Conservation (phyloP, 2,329 filamentous ascomycete species). For the Botrytis byssoidea region DNA sequence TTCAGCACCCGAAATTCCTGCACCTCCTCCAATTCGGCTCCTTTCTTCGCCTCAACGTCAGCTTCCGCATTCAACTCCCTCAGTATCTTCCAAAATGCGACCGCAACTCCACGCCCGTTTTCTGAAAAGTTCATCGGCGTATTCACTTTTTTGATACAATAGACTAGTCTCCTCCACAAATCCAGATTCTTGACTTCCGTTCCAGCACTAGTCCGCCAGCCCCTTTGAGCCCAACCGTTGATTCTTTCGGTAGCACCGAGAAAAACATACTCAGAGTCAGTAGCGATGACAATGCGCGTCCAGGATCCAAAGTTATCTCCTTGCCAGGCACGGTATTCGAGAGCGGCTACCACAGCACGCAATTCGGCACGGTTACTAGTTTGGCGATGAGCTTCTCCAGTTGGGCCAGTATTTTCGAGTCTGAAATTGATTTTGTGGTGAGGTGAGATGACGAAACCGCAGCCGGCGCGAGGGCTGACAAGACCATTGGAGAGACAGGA, state of each 20-base stretch:
- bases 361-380: conserved; percentile 57
- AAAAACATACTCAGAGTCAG: conserved; percentile 51
- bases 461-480: not conserved
- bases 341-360: conserved; percentile 51
- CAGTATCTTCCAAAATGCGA: not conserved
- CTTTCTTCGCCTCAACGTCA: not conserved
- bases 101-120: not conserved
- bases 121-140: too few relatives aligned
- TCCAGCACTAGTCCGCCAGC: conserved; percentile 44
- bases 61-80: not conserved
- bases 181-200: conserved; percentile 44
- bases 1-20: not conserved
- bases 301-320: conserved; percentile 38
- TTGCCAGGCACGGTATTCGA: conserved; percentile 38
- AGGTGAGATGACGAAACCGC: not conserved
- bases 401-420: conserved; percentile 21
- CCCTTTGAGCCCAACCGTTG: conserved; percentile 45
- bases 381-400: conserved; percentile 32
- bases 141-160: not conserved
- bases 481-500: not conserved
- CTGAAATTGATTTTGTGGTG: not conserved
- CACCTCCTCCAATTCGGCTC: not conserved
- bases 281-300: conserved; percentile 50
- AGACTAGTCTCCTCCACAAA: not conserved
- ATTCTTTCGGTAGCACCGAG: conserved; percentile 47